Conservation (phyloP, 1,284 basidiomycete species). For the Omphalotus olearius region DNA sequence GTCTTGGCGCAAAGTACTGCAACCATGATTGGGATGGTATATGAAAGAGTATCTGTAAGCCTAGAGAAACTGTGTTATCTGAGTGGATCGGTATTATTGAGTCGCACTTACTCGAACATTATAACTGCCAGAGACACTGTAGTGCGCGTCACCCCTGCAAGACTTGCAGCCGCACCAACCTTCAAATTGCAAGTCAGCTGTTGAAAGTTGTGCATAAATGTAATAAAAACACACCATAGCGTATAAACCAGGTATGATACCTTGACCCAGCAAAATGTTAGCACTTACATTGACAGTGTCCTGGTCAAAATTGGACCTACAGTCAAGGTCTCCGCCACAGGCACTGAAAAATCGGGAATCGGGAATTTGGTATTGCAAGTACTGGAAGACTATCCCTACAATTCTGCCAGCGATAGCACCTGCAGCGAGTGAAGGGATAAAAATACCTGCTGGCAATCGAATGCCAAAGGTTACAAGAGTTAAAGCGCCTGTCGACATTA, state of each 20-base stretch:
- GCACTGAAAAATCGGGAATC: constrained; percentile 56
- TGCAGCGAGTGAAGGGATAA: constrained; percentile 96
- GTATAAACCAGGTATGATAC: constrained; percentile 80
- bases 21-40: constrained; percentile 94
- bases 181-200: background rate
- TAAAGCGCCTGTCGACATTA: constrained; percentile 39
- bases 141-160: constrained; percentile 89
- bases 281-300: background rate
- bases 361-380: constrained; percentile 68
- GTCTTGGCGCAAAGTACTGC: constrained; percentile 91
- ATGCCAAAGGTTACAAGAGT: constrained; percentile 95
- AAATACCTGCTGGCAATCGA: constrained; percentile 92
- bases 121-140: constrained; percentile 95
- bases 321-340: constrained; percentile 64
- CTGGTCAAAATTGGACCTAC: constrained; percentile 32
- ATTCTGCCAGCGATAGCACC: constrained; percentile 94
- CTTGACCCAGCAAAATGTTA: constrained; percentile 21
- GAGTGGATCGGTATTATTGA: background rate
- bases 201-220: too few relatives aligned
- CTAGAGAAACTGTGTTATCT: background rate
- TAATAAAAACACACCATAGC: constrained; percentile 55
- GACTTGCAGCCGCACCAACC: constrained; percentile 80
- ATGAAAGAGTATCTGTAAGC: constrained; percentile 90
- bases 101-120: constrained; percentile 68
- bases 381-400: constrained; percentile 82